Evolutionary conservation across 75 land plant species (phyloP).

Genomic region (Adiantum capillusveneris): DNA sequence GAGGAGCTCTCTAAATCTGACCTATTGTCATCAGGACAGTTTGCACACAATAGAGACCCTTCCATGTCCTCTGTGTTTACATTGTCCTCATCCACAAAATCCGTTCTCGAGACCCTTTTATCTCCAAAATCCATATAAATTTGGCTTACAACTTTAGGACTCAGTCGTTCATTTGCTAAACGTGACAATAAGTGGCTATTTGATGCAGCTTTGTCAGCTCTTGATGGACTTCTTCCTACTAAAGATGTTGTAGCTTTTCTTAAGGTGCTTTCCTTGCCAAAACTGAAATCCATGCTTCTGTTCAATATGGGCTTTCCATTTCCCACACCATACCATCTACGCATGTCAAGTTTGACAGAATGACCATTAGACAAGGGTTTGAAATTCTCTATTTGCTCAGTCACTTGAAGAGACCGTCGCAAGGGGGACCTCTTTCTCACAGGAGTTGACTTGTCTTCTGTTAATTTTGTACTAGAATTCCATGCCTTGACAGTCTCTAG

Average conservation of each 20-base stretch:
- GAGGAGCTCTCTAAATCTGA: conserved; percentile 30
- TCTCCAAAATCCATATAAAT: neutral
- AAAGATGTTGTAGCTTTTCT: neutral
- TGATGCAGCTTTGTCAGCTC: neutral
- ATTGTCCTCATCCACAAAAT: neutral
- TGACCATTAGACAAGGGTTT: neutral
- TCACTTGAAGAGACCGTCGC: neutral
- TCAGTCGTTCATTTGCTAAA: neutral
- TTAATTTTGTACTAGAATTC: no score
- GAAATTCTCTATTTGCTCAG: neutral
- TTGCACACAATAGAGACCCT: no score
- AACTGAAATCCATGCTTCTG: conserved; percentile 24
- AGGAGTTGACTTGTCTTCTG: no score
- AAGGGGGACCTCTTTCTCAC: neutral
- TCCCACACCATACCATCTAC: conserved; percentile 23
- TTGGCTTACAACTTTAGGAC: neutral
- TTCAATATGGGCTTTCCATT: conserved; percentile 20
- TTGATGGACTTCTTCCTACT: neutral
- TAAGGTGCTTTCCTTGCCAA: conserved; percentile 17
- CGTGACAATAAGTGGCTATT: neutral
- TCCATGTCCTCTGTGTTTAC: no score
- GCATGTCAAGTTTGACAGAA: neutral
- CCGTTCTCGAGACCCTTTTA: neutral
- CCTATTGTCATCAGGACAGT: conserved; percentile 13
- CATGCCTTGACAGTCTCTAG: no score